Percentiles rank a stretch among this genome's conserved stretches.
Conservation (phyloP, 2,329 filamentous ascomycete species). For the Neonectria ditissima region DNA sequence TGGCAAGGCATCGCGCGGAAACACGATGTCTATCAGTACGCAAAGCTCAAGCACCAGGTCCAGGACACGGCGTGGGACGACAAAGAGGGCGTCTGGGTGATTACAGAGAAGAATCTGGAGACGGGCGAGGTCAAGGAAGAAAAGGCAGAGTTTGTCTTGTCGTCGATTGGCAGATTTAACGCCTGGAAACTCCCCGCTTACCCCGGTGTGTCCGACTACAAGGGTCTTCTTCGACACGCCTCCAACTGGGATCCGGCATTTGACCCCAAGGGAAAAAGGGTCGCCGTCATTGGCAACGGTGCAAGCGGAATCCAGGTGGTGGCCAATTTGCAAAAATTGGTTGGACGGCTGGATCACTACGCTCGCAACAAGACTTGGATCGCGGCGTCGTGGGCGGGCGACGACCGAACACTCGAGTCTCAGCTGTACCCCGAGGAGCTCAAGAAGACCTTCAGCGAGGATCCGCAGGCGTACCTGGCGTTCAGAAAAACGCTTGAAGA, state of each 20-base stretch:
- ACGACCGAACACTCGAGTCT: conserved; percentile 65
- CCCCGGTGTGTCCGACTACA: conserved; percentile 66
- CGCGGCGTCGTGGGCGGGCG: conserved; percentile 69
- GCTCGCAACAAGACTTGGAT: conserved; percentile 76
- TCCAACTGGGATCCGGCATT: conserved; percentile 69
- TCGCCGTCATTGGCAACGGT: conserved; percentile 74
- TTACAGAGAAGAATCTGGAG: conserved; percentile 58
- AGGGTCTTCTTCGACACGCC: conserved; percentile 68
- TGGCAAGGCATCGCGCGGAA: conserved; percentile 73
- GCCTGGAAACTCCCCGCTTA: conserved; percentile 73
- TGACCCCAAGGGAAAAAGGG: conserved; percentile 60
- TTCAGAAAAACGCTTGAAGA: conserved; percentile 69
- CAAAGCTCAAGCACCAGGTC: conserved; percentile 68
- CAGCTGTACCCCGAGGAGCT: conserved; percentile 68
- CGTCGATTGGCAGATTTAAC: conserved; percentile 75
- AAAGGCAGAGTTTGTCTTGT: conserved; percentile 70
- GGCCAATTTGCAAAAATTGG: conserved; percentile 62
- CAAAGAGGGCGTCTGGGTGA: conserved; percentile 64
- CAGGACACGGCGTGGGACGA: conserved; percentile 67
- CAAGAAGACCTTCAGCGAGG: conserved; percentile 64
- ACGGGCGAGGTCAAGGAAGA: conserved; percentile 56
- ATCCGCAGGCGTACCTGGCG: conserved; percentile 70
- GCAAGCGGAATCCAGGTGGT: conserved; percentile 70
- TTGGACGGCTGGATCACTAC: conserved; percentile 70
- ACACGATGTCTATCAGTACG: conserved; percentile 71